Conservation (phyloP, 129 eudicot genomes). For the sunflower (Helianthus annuus) region HanXRQr2.0-SUNRISE NC_035442.2:25532225-25532724, state of each 20-base stretch:
- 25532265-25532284: not conserved
- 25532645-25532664: conserved; percentile 14
- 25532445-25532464: conserved; percentile 49
- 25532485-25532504: conserved; percentile 92
- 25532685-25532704: not conserved
- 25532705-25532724: too few species aligned
- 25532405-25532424: conserved; percentile 57
- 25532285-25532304: conserved; percentile 1
- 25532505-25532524: conserved; percentile 82
- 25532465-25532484: conserved; percentile 74
- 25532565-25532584: conserved; percentile 23
- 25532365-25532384: conserved; percentile 61
- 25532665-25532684: not conserved
- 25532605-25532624: conserved; percentile 14
- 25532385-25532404: conserved; percentile 86
- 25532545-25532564: not conserved
- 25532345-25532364: conserved; percentile 36
- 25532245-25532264: not conserved
- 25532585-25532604: conserved; percentile 20
- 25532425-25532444: conserved; percentile 52
- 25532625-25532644: not conserved
- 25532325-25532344: not conserved
- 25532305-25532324: not conserved
- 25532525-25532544: conserved; percentile 36
- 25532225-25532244: not conserved